Base-by-base conservation (phyloP, 495 filamentous ascomycete genomes). In the Cercophora scortea region DNA sequence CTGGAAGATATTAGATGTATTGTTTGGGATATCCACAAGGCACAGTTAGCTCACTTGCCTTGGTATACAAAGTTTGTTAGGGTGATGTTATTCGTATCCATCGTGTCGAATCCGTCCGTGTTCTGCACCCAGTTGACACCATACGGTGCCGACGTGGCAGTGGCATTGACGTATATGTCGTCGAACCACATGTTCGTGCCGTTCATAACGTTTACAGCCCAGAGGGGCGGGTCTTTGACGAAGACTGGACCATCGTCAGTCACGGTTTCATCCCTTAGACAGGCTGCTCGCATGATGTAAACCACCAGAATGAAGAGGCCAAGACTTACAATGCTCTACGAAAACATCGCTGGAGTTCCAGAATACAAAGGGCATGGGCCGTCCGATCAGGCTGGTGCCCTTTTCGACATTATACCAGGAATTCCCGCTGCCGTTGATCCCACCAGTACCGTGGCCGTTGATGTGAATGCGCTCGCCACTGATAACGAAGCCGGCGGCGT, bases 321-420 rank as follows among this genome's bases (percentile, higher is more conserved):
- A 19, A 45, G 16, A 42, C 51, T 48, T 54, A 61, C 61, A 81
- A 49, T 79, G 74, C 18, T 71, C 65, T 15, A 81, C 77, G 15
- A 63, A 63, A 18, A 81, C 77, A 48, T 78, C 66, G 32, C 71
- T 75, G 4, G 79, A 74, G 58, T 81, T 83, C 79, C 79, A 83
- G 45, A 77, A 76, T 0, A 83, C 79, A 49, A 83, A 81, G 1
- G 79, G 78, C 78, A 82, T 82, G 1, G 78, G 78, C 32, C 78
- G 64, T 15, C 78, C 76, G 17, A 71, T 68, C 55, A 71, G 68
- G 0, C 78, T 81, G 43, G 50, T 59, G 6, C 57, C 64, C 16
- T 57, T 17, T 56, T 78, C 72, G 13, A 55, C 66, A 42, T 54
- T 66, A 45, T 77, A 75, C 73, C 73, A 77, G 4, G 62, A 45